Evolutionary conservation across 1,284 basidiomycete genomes (phyloP), one percentile per base, ranked within the genome.

Genomic region (Somion occarium): DNA sequence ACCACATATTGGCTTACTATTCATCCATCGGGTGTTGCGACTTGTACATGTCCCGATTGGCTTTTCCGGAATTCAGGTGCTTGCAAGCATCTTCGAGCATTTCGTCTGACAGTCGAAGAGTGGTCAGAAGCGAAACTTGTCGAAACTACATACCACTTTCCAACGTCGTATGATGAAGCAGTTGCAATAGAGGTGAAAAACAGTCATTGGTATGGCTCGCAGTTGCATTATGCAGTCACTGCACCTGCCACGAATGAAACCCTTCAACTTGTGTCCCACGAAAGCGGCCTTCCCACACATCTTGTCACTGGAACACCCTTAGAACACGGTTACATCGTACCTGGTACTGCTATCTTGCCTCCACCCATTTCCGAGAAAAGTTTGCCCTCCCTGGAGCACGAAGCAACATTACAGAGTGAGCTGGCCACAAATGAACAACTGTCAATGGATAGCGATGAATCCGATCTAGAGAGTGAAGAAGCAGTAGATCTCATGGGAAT

Each of bases 31-130:
- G 52, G 52, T 24, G 15, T 30, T 13, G 52, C 38, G 20, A 49
- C 48, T 7, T 53, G 52, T 37, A 44, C 52, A 12, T 53, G 52
- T 27, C 26, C 22, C 4, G 52, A 53, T 25, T 53, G 47, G 46
- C 2, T 46, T 12, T 38, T 23, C 19, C 39, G 48, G 3, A 34
- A 44, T 25, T 9, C 34, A 37, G 48, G 52, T 2, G 48, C 52
- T 9, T 53, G 52, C 44, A 53, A 53, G 26, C 50, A 51, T 25
- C 24, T 51, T 7, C 44, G 50, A 5, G 50, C 50, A 20, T 50
- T 50, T 19, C 49, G 49, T 5, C 7, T 34, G 3, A 5, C 22
- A 5, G 24, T 50, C 23, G 24, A 46, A 19, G 3, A 37, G 5
- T 50, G 49, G 49, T 9, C 5, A 12, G 12, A 25, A 18, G 18